These are phyloP conservation scores for Firmiana major DNA, from an alignment of 345 rosid species.

Conservation along the genomic window DNA sequence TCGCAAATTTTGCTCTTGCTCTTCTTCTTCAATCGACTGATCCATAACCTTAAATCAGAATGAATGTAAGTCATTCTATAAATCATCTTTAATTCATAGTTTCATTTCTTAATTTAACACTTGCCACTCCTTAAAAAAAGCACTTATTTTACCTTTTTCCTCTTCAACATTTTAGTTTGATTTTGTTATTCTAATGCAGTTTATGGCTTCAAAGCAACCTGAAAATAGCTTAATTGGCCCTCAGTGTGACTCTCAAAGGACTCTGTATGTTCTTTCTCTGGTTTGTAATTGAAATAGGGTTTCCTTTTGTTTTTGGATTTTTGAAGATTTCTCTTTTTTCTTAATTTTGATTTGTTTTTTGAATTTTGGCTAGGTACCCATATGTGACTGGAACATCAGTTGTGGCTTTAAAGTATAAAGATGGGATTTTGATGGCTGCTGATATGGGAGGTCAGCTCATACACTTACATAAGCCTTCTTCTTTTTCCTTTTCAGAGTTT, in stretches of 20 bases:
- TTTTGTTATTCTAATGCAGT: constrained; percentile 8
- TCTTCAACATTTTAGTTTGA: not conserved
- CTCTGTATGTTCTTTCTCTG: constrained; percentile 33
- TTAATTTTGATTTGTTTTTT: constrained; percentile 6
- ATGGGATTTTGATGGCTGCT: constrained; percentile 97
- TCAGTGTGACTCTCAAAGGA: constrained; percentile 43
- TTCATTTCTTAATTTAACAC: not conserved
- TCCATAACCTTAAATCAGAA: constrained; percentile 3
- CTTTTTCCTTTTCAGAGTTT: not conserved
- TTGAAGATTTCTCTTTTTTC: not conserved
- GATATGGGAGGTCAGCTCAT: constrained; percentile 78
- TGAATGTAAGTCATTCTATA: constrained; percentile 25
- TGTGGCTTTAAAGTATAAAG: constrained; percentile 87
- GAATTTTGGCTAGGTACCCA: constrained; percentile 50
- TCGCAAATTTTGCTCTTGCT: not conserved
- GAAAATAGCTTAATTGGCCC: constrained; percentile 29
- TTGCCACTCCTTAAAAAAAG: not conserved
- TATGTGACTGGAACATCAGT: constrained; percentile 96
- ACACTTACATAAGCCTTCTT: not conserved
- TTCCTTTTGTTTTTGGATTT: not conserved
- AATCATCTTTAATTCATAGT: not conserved
- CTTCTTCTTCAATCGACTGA: not conserved
- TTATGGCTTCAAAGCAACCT: constrained; percentile 30
- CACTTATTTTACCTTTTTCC: not conserved
- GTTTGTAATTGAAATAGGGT: not conserved